These are phyloP conservation scores for Diaporthe humulicola DNA, from an alignment of 2,329 filamentous ascomycete species.

Conservation along the genomic window DNA sequence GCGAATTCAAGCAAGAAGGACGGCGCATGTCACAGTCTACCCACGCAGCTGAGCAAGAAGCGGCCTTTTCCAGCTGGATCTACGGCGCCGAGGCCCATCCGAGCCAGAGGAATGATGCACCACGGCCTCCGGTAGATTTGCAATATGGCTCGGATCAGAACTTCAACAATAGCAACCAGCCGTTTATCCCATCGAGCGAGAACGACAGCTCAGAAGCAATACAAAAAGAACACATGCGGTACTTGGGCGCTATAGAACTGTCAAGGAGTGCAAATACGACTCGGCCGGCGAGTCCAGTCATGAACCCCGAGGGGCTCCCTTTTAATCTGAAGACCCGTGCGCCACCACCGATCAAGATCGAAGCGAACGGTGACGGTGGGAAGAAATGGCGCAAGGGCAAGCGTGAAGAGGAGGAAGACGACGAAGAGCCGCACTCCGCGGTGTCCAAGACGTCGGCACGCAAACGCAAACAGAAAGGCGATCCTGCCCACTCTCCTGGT, in stretches of 20 bases:
- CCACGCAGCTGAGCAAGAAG: conserved; percentile 49
- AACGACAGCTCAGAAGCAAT: conserved; percentile 71
- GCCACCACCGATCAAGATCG: conserved; percentile 47
- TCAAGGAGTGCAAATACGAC: conserved; percentile 72
- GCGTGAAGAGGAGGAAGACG: conserved; percentile 56
- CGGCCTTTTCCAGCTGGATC: conserved; percentile 30
- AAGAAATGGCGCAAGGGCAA: conserved; percentile 70
- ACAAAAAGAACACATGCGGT: conserved; percentile 66
- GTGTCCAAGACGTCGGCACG: conserved; percentile 51
- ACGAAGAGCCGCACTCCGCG: conserved; percentile 55
- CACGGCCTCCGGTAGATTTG: conserved; percentile 55
- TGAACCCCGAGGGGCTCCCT: conserved; percentile 45
- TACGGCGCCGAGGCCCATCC: conserved; percentile 22
- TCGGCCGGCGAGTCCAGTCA: conserved; percentile 67
- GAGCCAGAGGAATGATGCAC: conserved; percentile 51
- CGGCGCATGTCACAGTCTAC: conserved; percentile 46
- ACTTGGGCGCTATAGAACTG: conserved; percentile 69
- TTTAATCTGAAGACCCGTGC: conserved; percentile 44
- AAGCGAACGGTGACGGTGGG: conserved; percentile 53
- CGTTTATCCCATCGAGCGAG: conserved; percentile 69
- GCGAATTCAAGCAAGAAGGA: conserved; percentile 57
- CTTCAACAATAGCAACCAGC: conserved; percentile 66
- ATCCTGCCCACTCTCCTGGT: conserved; percentile 51
- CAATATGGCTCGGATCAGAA: conserved; percentile 78
- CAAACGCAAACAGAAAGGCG: conserved; percentile 63